Evolutionary conservation across 2,329 filamentous ascomycete genomes (phyloP).

Genomic region (Purpureocillium lavendulum): DNA sequence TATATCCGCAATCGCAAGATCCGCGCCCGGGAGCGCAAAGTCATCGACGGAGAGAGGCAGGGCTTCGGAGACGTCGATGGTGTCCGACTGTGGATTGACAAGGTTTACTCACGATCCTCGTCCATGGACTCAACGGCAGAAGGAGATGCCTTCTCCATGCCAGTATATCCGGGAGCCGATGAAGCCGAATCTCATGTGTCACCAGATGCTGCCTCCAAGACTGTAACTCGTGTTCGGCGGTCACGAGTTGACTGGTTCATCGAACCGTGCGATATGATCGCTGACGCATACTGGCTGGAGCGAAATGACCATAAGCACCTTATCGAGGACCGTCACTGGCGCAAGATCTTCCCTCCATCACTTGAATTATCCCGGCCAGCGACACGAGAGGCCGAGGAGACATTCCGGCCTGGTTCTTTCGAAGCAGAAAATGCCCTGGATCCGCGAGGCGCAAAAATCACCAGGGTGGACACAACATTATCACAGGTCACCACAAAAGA

Average conservation of each 20-base stretch:
- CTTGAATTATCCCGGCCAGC: constrained; percentile 18
- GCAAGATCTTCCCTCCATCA: constrained; percentile 55
- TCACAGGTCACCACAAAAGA: constrained; percentile 46
- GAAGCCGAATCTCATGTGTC: constrained; percentile 31
- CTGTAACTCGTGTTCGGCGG: constrained; percentile 53
- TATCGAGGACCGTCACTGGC: constrained; percentile 72
- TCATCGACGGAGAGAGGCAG: constrained; percentile 64
- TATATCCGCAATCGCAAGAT: constrained; percentile 86
- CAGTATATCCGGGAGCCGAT: constrained; percentile 37
- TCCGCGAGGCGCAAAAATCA: constrained; percentile 11
- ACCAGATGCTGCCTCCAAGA: constrained; percentile 33
- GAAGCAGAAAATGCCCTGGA: constrained; percentile 15
- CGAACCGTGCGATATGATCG: constrained; percentile 75
- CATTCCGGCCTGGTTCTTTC: constrained; percentile 15
- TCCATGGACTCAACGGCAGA: constrained; percentile 14
- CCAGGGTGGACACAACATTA: constrained; percentile 29
- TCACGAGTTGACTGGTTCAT: constrained; percentile 80
- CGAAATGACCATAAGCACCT: constrained; percentile 70
- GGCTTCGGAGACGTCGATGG: constrained; percentile 68
- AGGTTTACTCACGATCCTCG: constrained; percentile 36
- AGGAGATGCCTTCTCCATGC: constrained; percentile 23
- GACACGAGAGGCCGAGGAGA: constrained; percentile 21
- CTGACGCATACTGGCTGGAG: constrained; percentile 87
- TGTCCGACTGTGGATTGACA: constrained; percentile 71
- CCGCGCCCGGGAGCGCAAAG: constrained; percentile 66